Evolutionary conservation across 2,329 filamentous ascomycete species (phyloP), one percentile per base, ranked within the genome.

Genomic region (Colletotrichum truncatum): DNA sequence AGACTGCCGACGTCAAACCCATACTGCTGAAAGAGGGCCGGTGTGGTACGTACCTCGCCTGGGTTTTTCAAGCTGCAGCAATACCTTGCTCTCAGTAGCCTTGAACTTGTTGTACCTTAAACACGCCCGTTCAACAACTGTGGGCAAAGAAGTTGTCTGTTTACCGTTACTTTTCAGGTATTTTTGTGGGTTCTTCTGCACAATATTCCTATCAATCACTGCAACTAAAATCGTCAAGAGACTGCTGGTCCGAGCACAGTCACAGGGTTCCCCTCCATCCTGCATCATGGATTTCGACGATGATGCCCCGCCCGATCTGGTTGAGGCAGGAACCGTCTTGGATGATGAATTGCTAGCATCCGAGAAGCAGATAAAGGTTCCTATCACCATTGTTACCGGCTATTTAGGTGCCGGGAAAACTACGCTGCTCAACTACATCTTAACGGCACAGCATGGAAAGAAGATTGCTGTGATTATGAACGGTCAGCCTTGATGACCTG

Each of bases 391-490:
- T 68, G 91, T 96, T 9, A 96, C 93, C 56, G 93, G 96, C 4
- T 99, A 99, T 74, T 86, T 99, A 4, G 96, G 96, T 16, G 93
- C 96, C 8, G 96, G 96, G 16, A 99, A 99, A 79, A 98, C 95
- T 0, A 98, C 95, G 0, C 80, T 98, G 28, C 83, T 99, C 64
- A 98, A 99, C 77, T 97, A 98, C 77, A 98, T 99, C 67, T 83
- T 99, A 55, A 97, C 92, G 26, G 94, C 94, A 63, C 91, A 95
- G 67, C 96, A 99, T 84, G 95, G 95, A 77, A 98, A 98, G 84
- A 97, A 94, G 74, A 96, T 99, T 76, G 96, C 96, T 10, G 96
- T 99, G 12, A 98, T 99, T 62, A 88, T 99, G 82, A 99, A 99
- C 78, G 94, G 93, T 82, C 68, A 45, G 72, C 75, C 66, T 62